phyloP scores from a whole-genome alignment of 1,284 basidiomycete species.

The Leccinum pachyderme region DNA sequence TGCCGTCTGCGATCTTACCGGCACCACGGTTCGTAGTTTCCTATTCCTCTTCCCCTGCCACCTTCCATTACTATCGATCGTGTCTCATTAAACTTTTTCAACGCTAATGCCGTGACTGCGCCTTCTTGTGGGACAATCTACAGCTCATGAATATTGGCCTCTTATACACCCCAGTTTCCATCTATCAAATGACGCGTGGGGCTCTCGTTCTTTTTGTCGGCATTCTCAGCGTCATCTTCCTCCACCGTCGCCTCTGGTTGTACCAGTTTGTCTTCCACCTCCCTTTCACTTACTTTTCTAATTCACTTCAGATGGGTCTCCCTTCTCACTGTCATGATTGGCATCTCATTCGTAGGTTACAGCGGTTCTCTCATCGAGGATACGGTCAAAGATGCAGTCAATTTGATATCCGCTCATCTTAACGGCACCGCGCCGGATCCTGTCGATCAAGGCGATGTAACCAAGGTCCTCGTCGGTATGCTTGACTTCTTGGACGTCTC shows the following conservation, averaged over 20 bases:
- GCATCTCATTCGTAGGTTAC: slow-evolving; percentile 89
- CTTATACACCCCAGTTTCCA: slow-evolving; percentile 93
- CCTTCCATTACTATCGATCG: slow-evolving; percentile 9
- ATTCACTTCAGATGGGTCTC: slow-evolving; percentile 74
- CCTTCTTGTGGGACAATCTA: slow-evolving; percentile 19
- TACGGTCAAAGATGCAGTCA: slow-evolving; percentile 47
- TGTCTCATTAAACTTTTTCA: slow-evolving; percentile 11
- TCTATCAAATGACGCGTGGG: slow-evolving; percentile 98
- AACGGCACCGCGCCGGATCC: slow-evolving; percentile 34
- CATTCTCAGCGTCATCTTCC: slow-evolving; percentile 88
- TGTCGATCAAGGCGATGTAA: slow-evolving; percentile 55
- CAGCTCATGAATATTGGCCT: slow-evolving; percentile 94
- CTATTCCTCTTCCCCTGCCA: slow-evolving; percentile 10
- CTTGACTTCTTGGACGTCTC: slow-evolving; percentile 12
- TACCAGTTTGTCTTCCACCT: slow-evolving; percentile 63
- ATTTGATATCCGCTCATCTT: slow-evolving; percentile 25
- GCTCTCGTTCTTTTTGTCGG: slow-evolving; percentile 98
- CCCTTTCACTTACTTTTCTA: slow-evolving; percentile 1
- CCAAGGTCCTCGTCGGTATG: slow-evolving; percentile 67
- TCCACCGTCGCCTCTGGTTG: slow-evolving; percentile 75
- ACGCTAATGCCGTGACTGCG: slow-evolving; percentile 20
- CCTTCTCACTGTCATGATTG: slow-evolving; percentile 86
- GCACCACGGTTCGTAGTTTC: slow-evolving; percentile 67
- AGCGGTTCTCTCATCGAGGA: slow-evolving; percentile 88
- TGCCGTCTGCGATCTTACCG: slow-evolving; percentile 85